Base-by-base conservation (phyloP, 495 filamentous ascomycete genomes). In the Lophium mytilinum region DNA sequence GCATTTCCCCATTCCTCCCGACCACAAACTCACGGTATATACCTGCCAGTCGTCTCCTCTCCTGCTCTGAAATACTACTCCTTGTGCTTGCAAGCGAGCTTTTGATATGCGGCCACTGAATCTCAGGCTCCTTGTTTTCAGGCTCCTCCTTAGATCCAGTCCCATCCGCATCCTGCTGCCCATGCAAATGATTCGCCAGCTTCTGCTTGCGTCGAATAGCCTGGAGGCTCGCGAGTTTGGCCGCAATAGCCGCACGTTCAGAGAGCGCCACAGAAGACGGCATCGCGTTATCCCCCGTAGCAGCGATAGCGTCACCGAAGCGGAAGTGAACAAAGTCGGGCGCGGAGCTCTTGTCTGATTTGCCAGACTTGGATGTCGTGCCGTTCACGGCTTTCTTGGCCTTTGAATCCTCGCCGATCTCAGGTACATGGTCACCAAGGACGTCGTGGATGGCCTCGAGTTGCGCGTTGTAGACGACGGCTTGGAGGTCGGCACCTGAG, bases 401-500 rank as follows among this genome's bases (percentile, higher is more conserved):
- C 48, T 49, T 75, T 67, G 56, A 55, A 63, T 11, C 70, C 3
- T 58, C 57, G 9, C 61, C 58, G 9, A 56, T 54, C n/a, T 80
- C 76, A 0, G 75, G 45, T 1, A 48, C 45, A 41, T 41, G 75
- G 57, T 88, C 87, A 11, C 83, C 85, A 3, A 98, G 80, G 1
- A 92, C 82, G 57, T 95, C 90, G 58, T 98, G 93, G 55, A 98
- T 94, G 24, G 93, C 93, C 70, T 97, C 94, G 6, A 98, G 77
- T 69, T 98, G 93, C 4, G 93, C 93, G 61, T 98, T 97, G 56
- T 94, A 96, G 14, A 97, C 81, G 9, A 98, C 80, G 0, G 93
- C 93, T 69, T 96, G 94, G 15, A 98, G 74, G 76, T 98, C 93
- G 0, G 93, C 93, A 1, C 93, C 93, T 0, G 88, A 89, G 67